Evolutionary conservation across 148 eudicot genomes (phyloP), one percentile per base, ranked within the genome.

Genomic region (Rheum nobile): DNA sequence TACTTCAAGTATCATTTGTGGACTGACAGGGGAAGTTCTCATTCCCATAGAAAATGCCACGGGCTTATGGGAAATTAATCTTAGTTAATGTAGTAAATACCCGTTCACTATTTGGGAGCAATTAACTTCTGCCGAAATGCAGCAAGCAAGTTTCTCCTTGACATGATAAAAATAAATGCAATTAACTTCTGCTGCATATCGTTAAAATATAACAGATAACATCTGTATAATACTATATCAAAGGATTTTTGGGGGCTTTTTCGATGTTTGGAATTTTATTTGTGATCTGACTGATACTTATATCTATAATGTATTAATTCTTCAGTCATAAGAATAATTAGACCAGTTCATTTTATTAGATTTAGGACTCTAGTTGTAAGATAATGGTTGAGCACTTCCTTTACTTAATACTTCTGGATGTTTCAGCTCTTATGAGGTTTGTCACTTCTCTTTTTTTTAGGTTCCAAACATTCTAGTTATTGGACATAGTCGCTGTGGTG

Each of bases 401-500:
- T 52, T 28, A n/a, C 29, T 21, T 54, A 6, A 1, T 31, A 31
- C 29, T 42, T 55, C 59, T 42, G 44, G 12, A 61, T 29, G n/a
- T 28, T 61, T 61, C 37, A 4, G 11, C 29, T 61, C 67, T 61
- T 14, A 63, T 32, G 69, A 32, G 41, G 6, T 63, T 63, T 50
- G 6, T 71, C 24, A 47, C 26, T 48, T 31, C 37, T 67, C 28
- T 76, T 74, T 52, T 76, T 84, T 22, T 26, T 87, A 96, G 99
- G 99, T 96, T 67, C 89, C 92, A 78, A 90, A 92, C 75, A 83
- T 92, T 79, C 79, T 96, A 57, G 87, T 96, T 41, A 69, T 92
- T 72, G 99, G 99, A 57, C 99, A 92, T 79, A 96, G 96, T 76
- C 79, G 95, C 77, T 96, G 99, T 81, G 99, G 96, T 75, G 99